Evolutionary conservation across 331 rosid genomes (phyloP).

Genomic region (Telfairia occidentalis): DNA sequence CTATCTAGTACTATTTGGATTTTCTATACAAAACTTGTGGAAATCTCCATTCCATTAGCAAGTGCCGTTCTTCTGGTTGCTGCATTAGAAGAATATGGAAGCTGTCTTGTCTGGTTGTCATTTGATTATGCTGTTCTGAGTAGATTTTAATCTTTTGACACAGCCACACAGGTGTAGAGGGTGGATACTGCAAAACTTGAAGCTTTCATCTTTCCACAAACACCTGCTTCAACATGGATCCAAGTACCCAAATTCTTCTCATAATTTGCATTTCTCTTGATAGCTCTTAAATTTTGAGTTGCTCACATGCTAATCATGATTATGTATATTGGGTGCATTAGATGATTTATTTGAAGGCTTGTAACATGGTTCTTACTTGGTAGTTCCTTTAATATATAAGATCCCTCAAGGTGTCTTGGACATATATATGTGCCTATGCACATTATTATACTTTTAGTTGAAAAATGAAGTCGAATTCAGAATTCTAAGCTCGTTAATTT

Average conservation of each 20-base stretch:
- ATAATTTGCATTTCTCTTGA: background rate
- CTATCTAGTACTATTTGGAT: background rate
- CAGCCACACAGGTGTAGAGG: background rate
- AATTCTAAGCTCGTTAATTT: background rate
- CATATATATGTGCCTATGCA: background rate
- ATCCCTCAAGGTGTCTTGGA: background rate
- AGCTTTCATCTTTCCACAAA: background rate
- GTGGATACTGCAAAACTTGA: background rate
- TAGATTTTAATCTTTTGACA: background rate
- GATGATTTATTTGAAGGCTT: background rate
- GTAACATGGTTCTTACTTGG: background rate
- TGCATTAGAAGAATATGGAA: background rate
- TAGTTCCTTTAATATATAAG: background rate
- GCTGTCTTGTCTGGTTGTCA: background rate
- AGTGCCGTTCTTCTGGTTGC: background rate
- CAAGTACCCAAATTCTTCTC: conserved; percentile 36
- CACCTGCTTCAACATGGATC: conserved; percentile 25
- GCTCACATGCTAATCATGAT: background rate
- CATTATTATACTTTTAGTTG: background rate
- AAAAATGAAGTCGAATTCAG: background rate
- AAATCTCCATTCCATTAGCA: background rate
- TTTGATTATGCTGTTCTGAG: background rate
- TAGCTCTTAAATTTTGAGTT: background rate
- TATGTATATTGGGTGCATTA: background rate
- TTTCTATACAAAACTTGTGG: background rate